phyloP scores from a whole-genome alignment of 176 grass and related monocot genomes.

The Typha latifolia region DNA sequence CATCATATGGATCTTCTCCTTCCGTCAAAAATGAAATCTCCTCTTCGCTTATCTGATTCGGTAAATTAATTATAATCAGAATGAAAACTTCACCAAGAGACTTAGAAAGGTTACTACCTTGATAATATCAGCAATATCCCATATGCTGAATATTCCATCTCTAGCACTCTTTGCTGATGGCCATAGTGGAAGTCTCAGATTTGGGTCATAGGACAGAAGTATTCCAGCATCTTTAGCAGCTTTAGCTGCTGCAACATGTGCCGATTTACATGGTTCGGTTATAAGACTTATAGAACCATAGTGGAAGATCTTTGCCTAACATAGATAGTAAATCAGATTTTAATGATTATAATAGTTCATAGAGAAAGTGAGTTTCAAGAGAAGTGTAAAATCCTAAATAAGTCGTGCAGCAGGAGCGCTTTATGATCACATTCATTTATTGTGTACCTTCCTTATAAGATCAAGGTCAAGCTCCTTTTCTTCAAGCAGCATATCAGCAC shows the following conservation, averaged over 20 bases:
- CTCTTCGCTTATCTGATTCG: conserved; percentile 84
- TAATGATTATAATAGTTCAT: not conserved
- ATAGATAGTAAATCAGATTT: conserved; percentile 24
- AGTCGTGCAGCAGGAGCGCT: not conserved
- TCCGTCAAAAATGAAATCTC: conserved; percentile 87
- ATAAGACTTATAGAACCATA: conserved; percentile 98
- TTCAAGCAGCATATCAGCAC: conserved; percentile 98
- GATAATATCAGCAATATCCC: conserved; percentile 85
- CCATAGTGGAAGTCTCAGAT: conserved; percentile 93
- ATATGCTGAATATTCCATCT: conserved; percentile 91
- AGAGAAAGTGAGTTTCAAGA: not conserved
- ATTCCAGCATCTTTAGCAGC: conserved; percentile 83
- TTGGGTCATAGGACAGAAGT: conserved; percentile 90
- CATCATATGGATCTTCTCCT: conserved; percentile 84
- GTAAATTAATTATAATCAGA: conserved; percentile 18
- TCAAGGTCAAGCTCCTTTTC: conserved; percentile 84
- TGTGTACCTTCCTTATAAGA: conserved; percentile 69
- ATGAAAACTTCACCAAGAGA: conserved; percentile 5
- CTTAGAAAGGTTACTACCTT: conserved; percentile 39
- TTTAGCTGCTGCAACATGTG: conserved; percentile 77
- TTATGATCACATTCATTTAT: not conserved
- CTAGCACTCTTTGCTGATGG: conserved; percentile 74
- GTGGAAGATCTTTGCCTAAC: conserved; percentile 89
- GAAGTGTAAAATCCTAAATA: not conserved
- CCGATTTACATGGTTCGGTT: conserved; percentile 89